A percentile compares a stretch with the other conserved stretches of the same genome.
phyloP scores from a whole-genome alignment of 805 yeast species.

The Candida hispaniensis region DNA sequence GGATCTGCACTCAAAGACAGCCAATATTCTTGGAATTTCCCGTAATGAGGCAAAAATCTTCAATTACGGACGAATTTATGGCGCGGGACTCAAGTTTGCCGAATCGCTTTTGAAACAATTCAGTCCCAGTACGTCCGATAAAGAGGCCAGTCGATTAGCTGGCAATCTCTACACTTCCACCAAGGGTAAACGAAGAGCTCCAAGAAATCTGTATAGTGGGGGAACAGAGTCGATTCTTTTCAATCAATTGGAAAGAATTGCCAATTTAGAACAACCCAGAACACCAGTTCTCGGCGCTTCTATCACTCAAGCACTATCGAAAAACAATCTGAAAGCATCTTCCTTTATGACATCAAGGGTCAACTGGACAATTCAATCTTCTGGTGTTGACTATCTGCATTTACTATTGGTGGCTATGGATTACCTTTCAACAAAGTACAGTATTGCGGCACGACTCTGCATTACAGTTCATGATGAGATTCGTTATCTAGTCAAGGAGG shows the following conservation, averaged over 20 bases:
- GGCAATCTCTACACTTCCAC: constrained; percentile 63
- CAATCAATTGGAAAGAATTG: constrained; percentile 78
- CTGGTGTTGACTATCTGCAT: constrained; percentile 95
- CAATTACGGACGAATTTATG: constrained; percentile 94
- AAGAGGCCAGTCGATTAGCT: constrained; percentile 57
- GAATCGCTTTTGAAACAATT: constrained; percentile 72
- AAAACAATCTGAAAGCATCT: constrained; percentile 50
- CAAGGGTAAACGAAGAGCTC: constrained; percentile 49
- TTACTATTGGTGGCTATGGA: constrained; percentile 78
- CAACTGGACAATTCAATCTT: constrained; percentile 96
- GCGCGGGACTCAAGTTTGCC: constrained; percentile 93
- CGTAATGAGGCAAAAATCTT: constrained; percentile 90
- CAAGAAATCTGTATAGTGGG: constrained; percentile 36
- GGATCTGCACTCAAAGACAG: constrained; percentile 90
- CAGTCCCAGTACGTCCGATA: constrained; percentile 57
- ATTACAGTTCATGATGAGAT: constrained; percentile 94
- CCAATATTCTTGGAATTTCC: constrained; percentile 75
- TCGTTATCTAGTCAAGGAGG: constrained; percentile 62
- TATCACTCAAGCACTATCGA: constrained; percentile 72
- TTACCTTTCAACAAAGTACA: constrained; percentile 53
- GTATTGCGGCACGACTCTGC: constrained; percentile 62
- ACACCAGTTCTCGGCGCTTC: constrained; percentile 94
- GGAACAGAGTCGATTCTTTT: constrained; percentile 92
- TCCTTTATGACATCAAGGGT: constrained; percentile 79
- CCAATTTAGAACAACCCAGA: constrained; percentile 64